These are phyloP conservation scores for Salix koriyanagi DNA, from an alignment of 345 rosid species.

Conservation along the genomic window DNA sequence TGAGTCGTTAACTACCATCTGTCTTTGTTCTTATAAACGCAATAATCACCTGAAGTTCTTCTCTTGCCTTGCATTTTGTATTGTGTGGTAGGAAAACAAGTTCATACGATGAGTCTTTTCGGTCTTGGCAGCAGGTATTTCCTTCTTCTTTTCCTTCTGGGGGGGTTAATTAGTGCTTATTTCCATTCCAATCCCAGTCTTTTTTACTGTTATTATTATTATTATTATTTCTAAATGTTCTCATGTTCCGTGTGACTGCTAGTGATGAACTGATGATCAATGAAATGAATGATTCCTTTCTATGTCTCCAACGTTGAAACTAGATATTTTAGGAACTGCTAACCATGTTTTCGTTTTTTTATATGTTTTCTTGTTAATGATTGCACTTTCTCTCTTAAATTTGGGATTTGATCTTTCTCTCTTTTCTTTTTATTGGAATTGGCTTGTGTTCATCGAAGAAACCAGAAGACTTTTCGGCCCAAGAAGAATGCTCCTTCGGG, in stretches of 20 bases:
- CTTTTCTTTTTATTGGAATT: not conserved
- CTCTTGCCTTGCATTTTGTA: no score
- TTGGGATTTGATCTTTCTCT: not conserved
- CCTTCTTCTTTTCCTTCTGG: not conserved
- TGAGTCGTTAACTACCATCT: not conserved
- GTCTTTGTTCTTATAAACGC: not conserved
- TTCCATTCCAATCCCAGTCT: not conserved
- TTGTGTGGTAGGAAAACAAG: not conserved
- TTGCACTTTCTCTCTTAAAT: not conserved
- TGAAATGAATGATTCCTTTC: no score
- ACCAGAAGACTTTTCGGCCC: conserved; percentile 67
- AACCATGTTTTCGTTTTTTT: no score
- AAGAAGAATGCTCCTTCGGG: conserved; percentile 70
- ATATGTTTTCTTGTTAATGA: not conserved
- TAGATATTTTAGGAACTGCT: no score
- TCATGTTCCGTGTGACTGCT: not conserved
- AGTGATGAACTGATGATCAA: not conserved
- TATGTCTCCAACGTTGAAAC: no score
- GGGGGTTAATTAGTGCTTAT: not conserved
- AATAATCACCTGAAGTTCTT: no score
- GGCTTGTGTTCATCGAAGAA: conserved; percentile 28
- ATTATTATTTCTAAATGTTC: no score
- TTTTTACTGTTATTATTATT: not conserved
- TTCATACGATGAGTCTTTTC: conserved; percentile 44
- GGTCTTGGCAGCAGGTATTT: conserved; percentile 50